Evolutionary conservation across 2,329 filamentous ascomycete genomes (phyloP), one percentile per base, ranked within the genome.

Genomic region (Colletotrichum phormii): DNA sequence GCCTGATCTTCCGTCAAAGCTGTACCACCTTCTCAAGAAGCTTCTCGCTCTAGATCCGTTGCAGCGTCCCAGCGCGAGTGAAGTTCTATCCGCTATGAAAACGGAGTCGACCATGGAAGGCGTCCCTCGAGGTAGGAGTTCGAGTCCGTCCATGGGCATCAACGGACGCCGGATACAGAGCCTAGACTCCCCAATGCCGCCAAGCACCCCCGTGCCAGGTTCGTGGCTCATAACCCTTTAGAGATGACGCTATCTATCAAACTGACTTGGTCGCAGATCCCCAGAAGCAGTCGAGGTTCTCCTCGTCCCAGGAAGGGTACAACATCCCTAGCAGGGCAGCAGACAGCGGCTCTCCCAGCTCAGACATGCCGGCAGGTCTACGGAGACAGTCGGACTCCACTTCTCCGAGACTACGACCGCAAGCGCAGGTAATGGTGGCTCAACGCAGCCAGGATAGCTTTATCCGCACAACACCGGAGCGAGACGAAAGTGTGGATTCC

Each of bases 1-100:
- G 2, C 91, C 93, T 0, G 97, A 98, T 77, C 85, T 99, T 0
- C 97, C 97, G 0, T 89, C 94, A 5, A 93, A 94, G 80, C 88
- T 99, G 0, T 99, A 98, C 82, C 90, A 90, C 58, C 91, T 97
- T 66, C 87, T 99, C 4, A 95, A 95, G 80, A 90, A 90, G 68
- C 86, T 99, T 5, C 88, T 99, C 6, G 92, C 95, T 1, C 86
- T 97, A 13, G 88, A 95, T 72, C 94, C 96, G 0, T 84, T 86
- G 1, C 90, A 95, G 67, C 88, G 97, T 7, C 97, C 97, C 0
- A 94, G 91, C 57, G 95, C 97, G 0, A 94, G 91, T 58, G 95
- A 98, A 70, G 96, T 99, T 1, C 82, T 98, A 51, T 87, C 88
- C 11, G 93, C 91, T 2, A 94, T 98, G 82, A 92, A 93, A 76